phyloP scores from a whole-genome alignment of 2,329 filamentous ascomycete genomes.

The Paracoccidioides brasiliensis region DNA sequence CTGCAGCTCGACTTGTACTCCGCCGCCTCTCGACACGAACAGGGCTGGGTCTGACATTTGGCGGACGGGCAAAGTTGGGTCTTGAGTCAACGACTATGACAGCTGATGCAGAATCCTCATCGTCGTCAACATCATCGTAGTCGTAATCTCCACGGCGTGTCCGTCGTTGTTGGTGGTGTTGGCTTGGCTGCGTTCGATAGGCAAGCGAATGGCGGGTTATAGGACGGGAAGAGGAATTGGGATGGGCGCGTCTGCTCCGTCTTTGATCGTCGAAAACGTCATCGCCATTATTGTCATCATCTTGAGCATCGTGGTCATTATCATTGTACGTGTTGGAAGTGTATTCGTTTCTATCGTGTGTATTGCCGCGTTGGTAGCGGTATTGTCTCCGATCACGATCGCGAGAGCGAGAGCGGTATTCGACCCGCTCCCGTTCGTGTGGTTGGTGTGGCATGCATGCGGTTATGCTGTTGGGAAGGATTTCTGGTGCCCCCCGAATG shows the following conservation, averaged over 20 bases:
- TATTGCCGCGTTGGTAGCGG: neutral
- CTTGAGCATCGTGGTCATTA: neutral
- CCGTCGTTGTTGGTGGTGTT: neutral
- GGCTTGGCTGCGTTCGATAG: neutral
- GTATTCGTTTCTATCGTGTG: neutral
- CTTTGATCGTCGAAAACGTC: conserved; percentile 12
- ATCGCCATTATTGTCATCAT: conserved; percentile 13
- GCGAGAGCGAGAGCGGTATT: conserved; percentile 6
- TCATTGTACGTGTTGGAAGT: conserved; percentile 1
- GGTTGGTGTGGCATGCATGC: conserved; percentile 10
- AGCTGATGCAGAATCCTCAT: conserved; percentile 8
- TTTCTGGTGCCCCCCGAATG: too few species aligned
- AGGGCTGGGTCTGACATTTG: conserved; percentile 14
- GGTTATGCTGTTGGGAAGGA: neutral
- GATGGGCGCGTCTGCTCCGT: conserved; percentile 8
- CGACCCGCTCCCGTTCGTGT: conserved; percentile 8
- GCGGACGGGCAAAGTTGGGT: conserved; percentile 19
- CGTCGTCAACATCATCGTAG: conserved; percentile 3
- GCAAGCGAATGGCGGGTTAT: conserved; percentile 1
- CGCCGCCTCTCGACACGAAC: conserved; percentile 3
- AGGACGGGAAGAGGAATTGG: conserved; percentile 9
- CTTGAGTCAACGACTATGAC: conserved; percentile 17
- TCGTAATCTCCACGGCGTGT: neutral
- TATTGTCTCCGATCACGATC: conserved; percentile 5
- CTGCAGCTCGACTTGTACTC: conserved; percentile 6